A percentile compares a stretch with the other conserved stretches of the same genome.
Evolutionary conservation across 495 filamentous ascomycete species (phyloP).

Genomic region (Aspergillus haitiensis): DNA sequence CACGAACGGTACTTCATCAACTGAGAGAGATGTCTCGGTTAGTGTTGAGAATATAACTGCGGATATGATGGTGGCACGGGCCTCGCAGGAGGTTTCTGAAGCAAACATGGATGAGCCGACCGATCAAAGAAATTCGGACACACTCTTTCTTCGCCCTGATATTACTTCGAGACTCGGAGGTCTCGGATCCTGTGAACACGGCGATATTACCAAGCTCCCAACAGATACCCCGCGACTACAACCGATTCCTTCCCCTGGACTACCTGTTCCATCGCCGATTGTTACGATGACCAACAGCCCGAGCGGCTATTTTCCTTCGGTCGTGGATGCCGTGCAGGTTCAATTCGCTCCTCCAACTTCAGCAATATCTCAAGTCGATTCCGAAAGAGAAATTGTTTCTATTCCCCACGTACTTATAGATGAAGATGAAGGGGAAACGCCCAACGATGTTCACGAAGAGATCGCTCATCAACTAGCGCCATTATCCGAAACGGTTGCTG

Average conservation of each 20-base stretch:
- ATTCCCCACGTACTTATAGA: background rate
- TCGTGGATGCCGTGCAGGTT: constrained; percentile 14
- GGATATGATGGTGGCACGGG: constrained; percentile 1
- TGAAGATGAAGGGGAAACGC: background rate
- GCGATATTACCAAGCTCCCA: constrained; percentile 26
- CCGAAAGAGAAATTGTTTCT: background rate
- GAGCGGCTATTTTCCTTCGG: constrained; percentile 36
- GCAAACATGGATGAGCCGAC: constrained; percentile 13
- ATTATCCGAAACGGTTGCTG: no score
- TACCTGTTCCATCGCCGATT: constrained; percentile 50
- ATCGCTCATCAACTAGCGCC: no score
- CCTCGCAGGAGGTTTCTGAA: background rate
- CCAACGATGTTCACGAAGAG: background rate
- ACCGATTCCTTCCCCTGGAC: constrained; percentile 46
- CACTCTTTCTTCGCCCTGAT: constrained; percentile 14
- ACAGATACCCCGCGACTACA: constrained; percentile 47
- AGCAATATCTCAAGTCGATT: constrained; percentile 13
- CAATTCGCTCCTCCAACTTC: constrained; percentile 19
- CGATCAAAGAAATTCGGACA: constrained; percentile 27
- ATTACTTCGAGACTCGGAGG: constrained; percentile 1
- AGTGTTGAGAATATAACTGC: background rate
- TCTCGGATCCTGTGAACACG: constrained; percentile 19
- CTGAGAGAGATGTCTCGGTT: background rate
- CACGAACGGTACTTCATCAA: background rate
- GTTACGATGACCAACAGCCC: constrained; percentile 29